Evolutionary conservation across 2,329 filamentous ascomycete genomes (phyloP), one percentile per base, ranked within the genome.

Genomic region (Neonectria magnoliae): DNA sequence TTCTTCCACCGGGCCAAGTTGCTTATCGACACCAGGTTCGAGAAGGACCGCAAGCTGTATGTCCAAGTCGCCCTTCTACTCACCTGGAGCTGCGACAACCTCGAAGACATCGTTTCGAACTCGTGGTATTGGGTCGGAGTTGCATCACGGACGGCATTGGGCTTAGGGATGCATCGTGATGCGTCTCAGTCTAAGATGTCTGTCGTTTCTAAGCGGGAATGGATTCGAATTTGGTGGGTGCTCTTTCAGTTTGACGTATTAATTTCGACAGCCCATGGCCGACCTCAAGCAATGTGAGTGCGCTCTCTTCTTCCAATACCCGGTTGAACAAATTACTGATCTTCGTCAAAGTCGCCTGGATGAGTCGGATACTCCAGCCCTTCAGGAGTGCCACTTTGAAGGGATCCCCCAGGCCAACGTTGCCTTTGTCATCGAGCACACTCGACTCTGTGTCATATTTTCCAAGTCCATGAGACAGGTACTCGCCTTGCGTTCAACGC

Each of bases 71-170:
- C 85, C 2, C 75, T 88, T 22, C 78, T 88, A 1, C 69, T 88
- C 57, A 87, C 84, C 2, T 88, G 85, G 86, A 83, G 86, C 66
- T 83, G 84, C 1, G 84, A 87, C 53, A 81, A 83, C 14, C 83
- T 84, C 25, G 85, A 88, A 66, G 84, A 87, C 71, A 82, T 87
- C 7, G 77, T 84, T 5, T 82, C 84, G 42, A 87, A 87, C 67
- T 81, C 83, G 16, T 85, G 79, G 76, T 76, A 78, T 64, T 87
- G 85, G 85, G 78, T 87, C 7, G 85, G 85, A 2, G 78, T 85
- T 4, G 85, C 84, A 5, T 80, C 80, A 18, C 80, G 85, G 5
- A 85, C 83, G 36, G 85, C 84, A 2, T 81, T 83, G 0, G 85
- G 85, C 0, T 75, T 87, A 57, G 85, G 85, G n/a, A 85, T 87